phyloP scores from a whole-genome alignment of 2,329 filamentous ascomycete species.

The Trichoderma cornu-damae region DNA sequence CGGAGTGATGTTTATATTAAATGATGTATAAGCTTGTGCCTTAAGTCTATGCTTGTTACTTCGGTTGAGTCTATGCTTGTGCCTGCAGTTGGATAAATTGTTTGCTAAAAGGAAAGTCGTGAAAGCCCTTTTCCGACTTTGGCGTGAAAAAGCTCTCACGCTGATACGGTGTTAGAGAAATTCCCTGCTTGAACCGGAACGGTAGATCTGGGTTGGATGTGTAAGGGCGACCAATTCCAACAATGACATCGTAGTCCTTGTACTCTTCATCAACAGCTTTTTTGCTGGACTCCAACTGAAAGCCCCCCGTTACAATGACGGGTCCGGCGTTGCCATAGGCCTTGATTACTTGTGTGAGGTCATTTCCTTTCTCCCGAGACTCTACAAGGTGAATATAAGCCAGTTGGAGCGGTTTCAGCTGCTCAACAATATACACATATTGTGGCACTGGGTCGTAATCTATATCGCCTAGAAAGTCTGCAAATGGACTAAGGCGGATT shows the following conservation, averaged over 20 bases:
- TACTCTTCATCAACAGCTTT: conserved; percentile 5
- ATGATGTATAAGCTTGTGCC: too few relatives aligned
- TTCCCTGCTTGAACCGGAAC: conserved; percentile 10
- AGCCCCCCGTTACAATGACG: conserved; percentile 4
- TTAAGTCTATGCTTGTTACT: too few relatives aligned
- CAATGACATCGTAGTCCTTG: conserved; percentile 5
- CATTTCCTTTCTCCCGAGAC: conserved; percentile 7
- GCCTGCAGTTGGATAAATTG: not conserved
- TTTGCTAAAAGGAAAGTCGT: conserved; percentile 10
- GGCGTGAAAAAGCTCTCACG: conserved; percentile 10
- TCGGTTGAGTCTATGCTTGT: not conserved
- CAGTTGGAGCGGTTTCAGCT: conserved; percentile 5
- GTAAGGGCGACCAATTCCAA: conserved; percentile 10
- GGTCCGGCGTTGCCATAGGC: conserved; percentile 1
- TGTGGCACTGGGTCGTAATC: conserved; percentile 1
- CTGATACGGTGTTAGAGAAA: not conserved
- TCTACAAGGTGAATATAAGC: conserved; percentile 7
- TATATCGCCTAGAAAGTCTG: conserved; percentile 11
- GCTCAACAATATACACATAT: conserved; percentile 8
- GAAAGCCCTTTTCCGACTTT: conserved; percentile 6
- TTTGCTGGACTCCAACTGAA: conserved; percentile 1
- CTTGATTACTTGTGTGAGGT: not conserved
- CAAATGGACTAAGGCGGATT: conserved; percentile 53
- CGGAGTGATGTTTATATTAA: not conserved
- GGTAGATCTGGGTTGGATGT: conserved; percentile 12